These are phyloP conservation scores for Halocafeteria seosinensis DNA, from an alignment of 108 stramenopile genomes.

Conservation along the genomic window DNA sequence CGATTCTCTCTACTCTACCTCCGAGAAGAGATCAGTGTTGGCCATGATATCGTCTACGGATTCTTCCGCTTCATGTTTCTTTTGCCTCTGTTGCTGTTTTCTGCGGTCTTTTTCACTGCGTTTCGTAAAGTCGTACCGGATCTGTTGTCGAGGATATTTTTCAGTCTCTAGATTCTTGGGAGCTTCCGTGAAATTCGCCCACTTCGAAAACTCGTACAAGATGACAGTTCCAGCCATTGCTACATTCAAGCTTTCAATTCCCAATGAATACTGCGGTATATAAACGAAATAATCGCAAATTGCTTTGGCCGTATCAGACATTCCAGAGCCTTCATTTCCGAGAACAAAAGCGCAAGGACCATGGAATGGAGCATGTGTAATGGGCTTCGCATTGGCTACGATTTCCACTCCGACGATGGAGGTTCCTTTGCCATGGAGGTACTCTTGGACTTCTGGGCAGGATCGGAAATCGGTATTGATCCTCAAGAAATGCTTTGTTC, in stretches of 20 bases:
- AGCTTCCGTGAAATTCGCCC: conserved; percentile 5
- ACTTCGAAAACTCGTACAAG: conserved; percentile 8
- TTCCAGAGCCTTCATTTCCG: conserved; percentile 23
- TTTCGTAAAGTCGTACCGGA: neutral
- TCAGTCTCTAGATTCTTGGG: neutral
- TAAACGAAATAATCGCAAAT: conserved; percentile 21
- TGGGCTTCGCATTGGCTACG: conserved; percentile 3
- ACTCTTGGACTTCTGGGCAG: neutral
- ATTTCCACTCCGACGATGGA: conserved; percentile 18
- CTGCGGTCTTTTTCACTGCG: neutral
- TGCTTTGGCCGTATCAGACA: conserved; percentile 1
- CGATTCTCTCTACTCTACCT: too few species aligned
- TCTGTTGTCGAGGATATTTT: neutral
- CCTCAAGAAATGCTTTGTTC: neutral
- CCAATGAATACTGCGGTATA: conserved; percentile 21
- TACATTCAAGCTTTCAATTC: conserved; percentile 18
- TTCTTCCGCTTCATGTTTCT: too few species aligned
- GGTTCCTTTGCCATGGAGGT: neutral
- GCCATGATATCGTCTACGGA: too few species aligned
- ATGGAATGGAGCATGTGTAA: conserved; percentile 9
- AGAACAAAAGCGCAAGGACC: conserved; percentile 5
- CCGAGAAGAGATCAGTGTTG: too few species aligned
- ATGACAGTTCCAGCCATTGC: conserved; percentile 11
- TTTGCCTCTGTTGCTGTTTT: too few species aligned
- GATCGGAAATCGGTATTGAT: neutral